A percentile compares a stretch with the other conserved stretches of the same genome.
phyloP scores from a whole-genome alignment of 176 grass and related monocot species.

The Melocanna baccifera region DNA sequence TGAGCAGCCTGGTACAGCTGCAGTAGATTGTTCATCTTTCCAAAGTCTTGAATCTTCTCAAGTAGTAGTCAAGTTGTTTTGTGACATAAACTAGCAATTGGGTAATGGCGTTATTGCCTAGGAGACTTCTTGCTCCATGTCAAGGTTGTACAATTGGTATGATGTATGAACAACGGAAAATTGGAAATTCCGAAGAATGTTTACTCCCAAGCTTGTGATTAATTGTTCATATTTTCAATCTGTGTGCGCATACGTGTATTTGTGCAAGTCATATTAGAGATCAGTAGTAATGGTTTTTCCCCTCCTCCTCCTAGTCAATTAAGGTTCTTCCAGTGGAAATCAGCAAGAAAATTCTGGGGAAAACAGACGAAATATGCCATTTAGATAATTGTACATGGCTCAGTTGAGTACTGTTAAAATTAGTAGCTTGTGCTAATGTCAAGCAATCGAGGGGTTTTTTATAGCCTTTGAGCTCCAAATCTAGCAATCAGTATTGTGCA shows the following conservation, averaged over 20 bases:
- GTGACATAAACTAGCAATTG: constrained; percentile 11
- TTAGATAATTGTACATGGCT: neutral
- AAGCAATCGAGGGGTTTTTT: neutral
- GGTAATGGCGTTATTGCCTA: neutral
- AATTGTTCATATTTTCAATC: constrained; percentile 18
- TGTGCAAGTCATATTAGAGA: constrained; percentile 1
- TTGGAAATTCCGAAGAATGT: constrained; percentile 5
- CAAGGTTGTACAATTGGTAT: constrained; percentile 7
- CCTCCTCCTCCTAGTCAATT: neutral
- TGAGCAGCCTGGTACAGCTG: constrained; percentile 5
- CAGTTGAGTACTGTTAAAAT: neutral
- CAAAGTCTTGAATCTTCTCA: neutral
- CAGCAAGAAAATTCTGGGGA: neutral
- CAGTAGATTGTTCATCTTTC: constrained; percentile 20
- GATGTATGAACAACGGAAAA: neutral
- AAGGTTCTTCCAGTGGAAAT: neutral
- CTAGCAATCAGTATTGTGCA: neutral
- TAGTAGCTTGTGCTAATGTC: neutral
- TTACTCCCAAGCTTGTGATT: neutral
- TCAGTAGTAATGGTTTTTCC: neutral
- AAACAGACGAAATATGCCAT: neutral
- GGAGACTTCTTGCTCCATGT: neutral
- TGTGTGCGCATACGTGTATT: neutral
- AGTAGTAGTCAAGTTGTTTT: constrained; percentile 9
- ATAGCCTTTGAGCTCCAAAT: neutral